phyloP scores from a whole-genome alignment of 176 grass and related monocot genomes.

The Lolium perenne region DNA sequence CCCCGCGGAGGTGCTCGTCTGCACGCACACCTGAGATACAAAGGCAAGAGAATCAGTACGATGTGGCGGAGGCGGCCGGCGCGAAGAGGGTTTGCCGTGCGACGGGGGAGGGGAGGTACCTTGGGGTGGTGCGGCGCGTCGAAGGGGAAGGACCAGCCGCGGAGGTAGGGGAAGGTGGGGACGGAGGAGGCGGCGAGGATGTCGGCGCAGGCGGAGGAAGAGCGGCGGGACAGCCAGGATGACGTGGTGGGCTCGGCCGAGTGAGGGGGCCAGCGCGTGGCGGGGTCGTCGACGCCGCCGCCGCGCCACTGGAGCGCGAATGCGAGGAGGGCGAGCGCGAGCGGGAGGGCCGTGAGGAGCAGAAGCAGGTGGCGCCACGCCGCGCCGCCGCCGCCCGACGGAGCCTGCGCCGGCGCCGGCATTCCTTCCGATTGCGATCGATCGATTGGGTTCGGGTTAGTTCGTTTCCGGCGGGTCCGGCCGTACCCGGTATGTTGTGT shows the following conservation, averaged over 20 bases:
- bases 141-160: conserved; percentile 76
- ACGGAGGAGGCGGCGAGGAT: conserved; percentile 25
- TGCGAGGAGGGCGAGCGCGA: conserved; percentile 68
- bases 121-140: conserved; percentile 69
- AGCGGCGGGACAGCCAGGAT: conserved; percentile 38
- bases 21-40: conserved; percentile 64
- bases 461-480: background rate
- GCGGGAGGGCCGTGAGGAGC: conserved; percentile 68
- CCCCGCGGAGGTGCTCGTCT: conserved; percentile 84
- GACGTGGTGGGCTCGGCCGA: conserved; percentile 47
- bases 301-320: conserved; percentile 92
- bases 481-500: background rate
- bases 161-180: conserved; percentile 77
- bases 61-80: background rate
- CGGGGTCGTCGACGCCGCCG: conserved; percentile 71
- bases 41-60: background rate
- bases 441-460: background rate
- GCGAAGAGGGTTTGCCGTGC: too few relatives aligned
- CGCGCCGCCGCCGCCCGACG: conserved; percentile 16
- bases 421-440: conserved; percentile 16
- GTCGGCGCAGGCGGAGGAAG: conserved; percentile 25
- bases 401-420: conserved; percentile 35
- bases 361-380: conserved; percentile 60
- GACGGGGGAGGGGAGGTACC: conserved; percentile 37
- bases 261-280: conserved; percentile 60